A percentile compares a stretch with the other conserved stretches of the same genome.
Conservation (phyloP, 345 rosid species). For the Moringa oleifera region DNA sequence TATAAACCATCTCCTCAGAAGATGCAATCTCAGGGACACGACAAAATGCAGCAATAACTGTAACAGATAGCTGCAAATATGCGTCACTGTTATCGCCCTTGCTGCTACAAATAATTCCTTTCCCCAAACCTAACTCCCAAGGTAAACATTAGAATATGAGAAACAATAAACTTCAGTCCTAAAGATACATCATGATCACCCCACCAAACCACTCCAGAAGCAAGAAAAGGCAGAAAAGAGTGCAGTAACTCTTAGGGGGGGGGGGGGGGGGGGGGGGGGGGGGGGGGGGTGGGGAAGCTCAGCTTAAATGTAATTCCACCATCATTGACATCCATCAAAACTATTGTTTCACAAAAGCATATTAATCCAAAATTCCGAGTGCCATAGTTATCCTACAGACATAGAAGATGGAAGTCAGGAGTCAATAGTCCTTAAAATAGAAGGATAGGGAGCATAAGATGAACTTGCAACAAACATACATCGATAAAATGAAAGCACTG, state of each 20-base stretch:
- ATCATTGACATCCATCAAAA: too few relatives aligned
- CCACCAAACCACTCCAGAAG: too few relatives aligned
- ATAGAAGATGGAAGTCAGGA: background rate
- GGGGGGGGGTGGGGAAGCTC: too few relatives aligned
- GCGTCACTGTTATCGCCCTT: conserved; percentile 55
- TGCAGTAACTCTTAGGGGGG: background rate
- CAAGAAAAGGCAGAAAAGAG: background rate
- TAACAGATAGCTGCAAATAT: conserved; percentile 67
- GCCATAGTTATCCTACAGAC: background rate
- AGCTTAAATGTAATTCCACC: too few relatives aligned
- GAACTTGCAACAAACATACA: too few relatives aligned
- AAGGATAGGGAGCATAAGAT: too few relatives aligned
- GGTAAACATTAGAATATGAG: background rate
- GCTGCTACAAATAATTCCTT: conserved; percentile 33
- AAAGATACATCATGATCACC: too few relatives aligned
- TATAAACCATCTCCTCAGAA: conserved; percentile 62
- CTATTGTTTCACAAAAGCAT: too few relatives aligned
- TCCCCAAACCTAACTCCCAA: conserved; percentile 35
- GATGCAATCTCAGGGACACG: conserved; percentile 70
- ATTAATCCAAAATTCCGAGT: too few relatives aligned
- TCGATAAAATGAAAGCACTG: too few relatives aligned
- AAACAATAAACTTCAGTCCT: conserved; percentile 1
- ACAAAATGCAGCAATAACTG: conserved; percentile 76
- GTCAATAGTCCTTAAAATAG: too few relatives aligned
- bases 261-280: too few relatives aligned